Conservation (phyloP, 495 filamentous ascomycete genomes). For the Aspergillus affinis region DNA sequence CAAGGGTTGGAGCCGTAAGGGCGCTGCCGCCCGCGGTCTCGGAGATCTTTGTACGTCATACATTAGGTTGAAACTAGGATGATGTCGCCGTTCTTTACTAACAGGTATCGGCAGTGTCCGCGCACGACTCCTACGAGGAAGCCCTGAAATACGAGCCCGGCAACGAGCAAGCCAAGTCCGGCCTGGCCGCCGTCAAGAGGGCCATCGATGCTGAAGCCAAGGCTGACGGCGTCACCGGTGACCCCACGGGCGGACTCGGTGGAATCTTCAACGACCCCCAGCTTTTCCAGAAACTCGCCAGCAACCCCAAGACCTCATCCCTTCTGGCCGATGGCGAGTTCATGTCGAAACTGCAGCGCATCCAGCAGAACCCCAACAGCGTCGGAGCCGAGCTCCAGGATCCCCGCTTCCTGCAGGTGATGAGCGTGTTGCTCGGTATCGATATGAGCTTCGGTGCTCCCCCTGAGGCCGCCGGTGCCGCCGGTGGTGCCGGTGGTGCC, state of each 20-base stretch:
- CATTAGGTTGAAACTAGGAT: neutral
- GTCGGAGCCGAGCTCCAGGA: conserved; percentile 81
- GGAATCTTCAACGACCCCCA: conserved; percentile 92
- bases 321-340: conserved; percentile 82
- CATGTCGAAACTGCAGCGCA: conserved; percentile 81
- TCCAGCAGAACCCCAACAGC: conserved; percentile 77
- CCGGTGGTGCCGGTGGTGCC: conserved; percentile 37
- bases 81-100: neutral
- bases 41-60: conserved; percentile 69
- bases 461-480: conserved; percentile 45
- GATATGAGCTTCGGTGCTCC: conserved; percentile 82
- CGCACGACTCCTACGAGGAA: conserved; percentile 85
- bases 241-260: conserved; percentile 74
- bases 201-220: conserved; percentile 81
- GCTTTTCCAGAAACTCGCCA: conserved; percentile 83
- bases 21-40: conserved; percentile 81
- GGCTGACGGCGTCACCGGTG: conserved; percentile 63
- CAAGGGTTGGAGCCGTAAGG: conserved; percentile 92
- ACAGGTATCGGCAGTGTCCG: conserved; percentile 54
- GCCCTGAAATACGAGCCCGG: conserved; percentile 86
- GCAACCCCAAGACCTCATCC: conserved; percentile 87
- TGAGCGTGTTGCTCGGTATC: conserved; percentile 89
- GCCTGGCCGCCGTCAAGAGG: conserved; percentile 75
- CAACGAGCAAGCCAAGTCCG: conserved; percentile 90
- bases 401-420: conserved; percentile 88